A percentile compares a stretch with the other conserved stretches of the same genome.
These are phyloP conservation scores for Piromyces sp. DNA, from an alignment of 192 early-diverging fungal genomes.

Conservation along the genomic window DNA sequence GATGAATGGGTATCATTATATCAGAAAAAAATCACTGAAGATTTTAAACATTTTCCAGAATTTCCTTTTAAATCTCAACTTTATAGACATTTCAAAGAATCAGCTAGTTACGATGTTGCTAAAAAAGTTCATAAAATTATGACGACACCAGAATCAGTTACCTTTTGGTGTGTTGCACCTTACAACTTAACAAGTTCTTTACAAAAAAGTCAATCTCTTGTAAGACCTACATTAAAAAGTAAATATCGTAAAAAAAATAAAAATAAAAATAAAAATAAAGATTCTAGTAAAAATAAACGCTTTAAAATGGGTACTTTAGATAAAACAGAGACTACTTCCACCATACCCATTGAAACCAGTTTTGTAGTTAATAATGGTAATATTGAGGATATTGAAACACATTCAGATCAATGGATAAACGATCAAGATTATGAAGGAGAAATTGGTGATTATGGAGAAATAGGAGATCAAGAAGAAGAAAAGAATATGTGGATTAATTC, in stretches of 20 bases:
- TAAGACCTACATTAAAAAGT: background rate
- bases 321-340: too few relatives aligned
- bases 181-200: background rate
- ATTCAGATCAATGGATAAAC: too few relatives aligned
- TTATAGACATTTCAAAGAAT: background rate
- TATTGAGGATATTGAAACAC: too few relatives aligned
- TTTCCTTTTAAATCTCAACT: background rate
- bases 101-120: background rate
- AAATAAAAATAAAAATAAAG: background rate
- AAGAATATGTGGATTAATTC: background rate
- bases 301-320: too few relatives aligned
- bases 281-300: background rate
- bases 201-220: background rate
- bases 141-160: background rate
- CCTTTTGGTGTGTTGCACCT: background rate
- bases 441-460: too few relatives aligned
- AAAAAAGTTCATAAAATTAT: background rate
- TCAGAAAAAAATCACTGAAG: background rate
- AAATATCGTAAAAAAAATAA: background rate
- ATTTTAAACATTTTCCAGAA: background rate
- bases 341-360: too few relatives aligned
- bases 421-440: too few relatives aligned
- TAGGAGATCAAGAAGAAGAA: too few relatives aligned
- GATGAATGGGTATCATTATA: background rate
- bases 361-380: too few relatives aligned